Percentiles rank a stretch among this genome's conserved stretches.
Evolutionary conservation across 2,329 filamentous ascomycete species (phyloP).

Genomic region (Geosmithia flava): DNA sequence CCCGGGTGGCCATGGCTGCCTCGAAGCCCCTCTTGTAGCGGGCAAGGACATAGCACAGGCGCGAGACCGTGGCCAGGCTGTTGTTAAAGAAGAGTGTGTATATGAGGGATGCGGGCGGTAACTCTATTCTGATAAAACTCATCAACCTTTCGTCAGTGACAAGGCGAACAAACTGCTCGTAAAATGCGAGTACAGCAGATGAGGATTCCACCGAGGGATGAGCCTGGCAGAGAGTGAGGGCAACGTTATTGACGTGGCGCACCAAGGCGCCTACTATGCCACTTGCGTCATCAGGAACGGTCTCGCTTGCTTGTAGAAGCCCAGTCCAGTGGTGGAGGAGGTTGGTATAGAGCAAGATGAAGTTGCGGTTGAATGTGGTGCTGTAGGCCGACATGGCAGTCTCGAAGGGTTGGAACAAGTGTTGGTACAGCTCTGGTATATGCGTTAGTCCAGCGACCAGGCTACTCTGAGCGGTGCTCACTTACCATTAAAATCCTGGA

Average conservation of each 20-base stretch:
- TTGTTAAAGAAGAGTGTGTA: slow-evolving; percentile 59
- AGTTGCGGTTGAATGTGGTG: slow-evolving; percentile 37
- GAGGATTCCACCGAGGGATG: slow-evolving; percentile 27
- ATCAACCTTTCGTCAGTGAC: slow-evolving; percentile 38
- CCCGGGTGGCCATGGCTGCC: slow-evolving; percentile 36
- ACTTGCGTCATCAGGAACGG: slow-evolving; percentile 21
- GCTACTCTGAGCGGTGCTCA: background rate
- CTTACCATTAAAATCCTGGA: slow-evolving; percentile 44
- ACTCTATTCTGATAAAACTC: slow-evolving; percentile 47
- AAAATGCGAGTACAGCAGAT: slow-evolving; percentile 57
- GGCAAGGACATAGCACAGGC: slow-evolving; percentile 57
- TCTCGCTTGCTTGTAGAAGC: slow-evolving; percentile 25
- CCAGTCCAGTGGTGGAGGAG: slow-evolving; percentile 51
- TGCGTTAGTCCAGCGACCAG: slow-evolving; percentile 4
- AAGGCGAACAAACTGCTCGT: slow-evolving; percentile 46
- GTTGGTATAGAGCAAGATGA: slow-evolving; percentile 56
- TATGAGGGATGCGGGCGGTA: slow-evolving; percentile 55
- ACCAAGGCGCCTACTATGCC: slow-evolving; percentile 27
- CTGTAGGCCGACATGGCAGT: slow-evolving; percentile 34
- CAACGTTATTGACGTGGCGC: slow-evolving; percentile 39
- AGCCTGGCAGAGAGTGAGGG: slow-evolving; percentile 47
- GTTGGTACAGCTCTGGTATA: slow-evolving; percentile 32
- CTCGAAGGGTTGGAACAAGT: slow-evolving; percentile 40
- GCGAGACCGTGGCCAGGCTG: slow-evolving; percentile 51
- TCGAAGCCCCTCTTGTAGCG: slow-evolving; percentile 67